Evolutionary conservation across 768 basidiomycete genomes (phyloP), one percentile per base, ranked within the genome.

Genomic region (Boletellus ananas): DNA sequence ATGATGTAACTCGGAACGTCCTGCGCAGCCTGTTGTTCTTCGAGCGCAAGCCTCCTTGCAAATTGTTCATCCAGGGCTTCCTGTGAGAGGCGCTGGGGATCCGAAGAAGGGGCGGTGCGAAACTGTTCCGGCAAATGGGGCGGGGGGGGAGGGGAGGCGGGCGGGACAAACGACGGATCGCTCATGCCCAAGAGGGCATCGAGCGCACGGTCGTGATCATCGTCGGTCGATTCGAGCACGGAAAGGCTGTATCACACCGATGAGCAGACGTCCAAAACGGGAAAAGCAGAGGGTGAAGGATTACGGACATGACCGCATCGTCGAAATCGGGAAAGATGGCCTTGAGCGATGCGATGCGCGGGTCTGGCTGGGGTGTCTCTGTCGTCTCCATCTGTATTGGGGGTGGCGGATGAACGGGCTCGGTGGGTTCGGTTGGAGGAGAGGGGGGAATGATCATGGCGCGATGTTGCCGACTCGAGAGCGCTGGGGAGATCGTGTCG

Each of bases 301-400:
- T 9, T 25, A 74, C 81, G 43, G 59, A 85, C 83, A 92, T 69
- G 43, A 90, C 71, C n/a, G 74, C 61, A 43, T 83, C 79, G 53
- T 92, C 89, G 58, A 89, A 90, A 66, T 85, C 84, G 6, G 89
- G 89, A 65, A 91, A 91, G 76, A 90, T 84, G 8, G 75, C 78
- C 40, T 76, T 78, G 41, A 90, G 71, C 0, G 71, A 69, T 10
- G 76, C 71, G 38, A 86, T 66, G n/a, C 73, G 70, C 1, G 81
- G 77, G 67, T 85, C 65, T 10, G 55, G n/a, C 18, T 43, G 44
- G 1, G 7, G 25, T 29, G 20, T 50, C 39, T 5, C 42, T 34
- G 5, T 3, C 36, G 29, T 1, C 11, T 29, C 8, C 29, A 29
- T 29, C 16, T 51, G 43, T 43, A 45, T 45, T 2, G 33, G 36